A percentile compares a stretch with the other conserved stretches of the same genome.
Evolutionary conservation across 1,284 basidiomycete species (phyloP).

Genomic region (Microbotryomycetes sp.): DNA sequence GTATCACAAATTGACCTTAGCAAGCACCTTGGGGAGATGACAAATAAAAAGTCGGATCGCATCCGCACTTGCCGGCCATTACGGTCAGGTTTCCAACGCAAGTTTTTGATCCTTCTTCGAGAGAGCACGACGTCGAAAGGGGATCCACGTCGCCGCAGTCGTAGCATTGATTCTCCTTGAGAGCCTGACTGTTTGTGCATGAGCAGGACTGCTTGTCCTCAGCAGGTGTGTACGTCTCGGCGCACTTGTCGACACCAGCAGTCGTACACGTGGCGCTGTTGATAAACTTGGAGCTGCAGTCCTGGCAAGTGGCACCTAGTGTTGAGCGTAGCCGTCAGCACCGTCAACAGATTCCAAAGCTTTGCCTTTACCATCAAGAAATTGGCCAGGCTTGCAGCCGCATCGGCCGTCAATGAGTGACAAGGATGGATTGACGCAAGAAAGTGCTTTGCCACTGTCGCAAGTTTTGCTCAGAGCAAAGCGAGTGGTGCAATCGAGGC

Average conservation of each 20-base stretch:
- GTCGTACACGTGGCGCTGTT: neutral
- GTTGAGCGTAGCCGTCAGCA: neutral
- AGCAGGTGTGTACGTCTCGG: neutral
- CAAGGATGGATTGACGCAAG: neutral
- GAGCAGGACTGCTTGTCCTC: neutral
- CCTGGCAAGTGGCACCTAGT: neutral
- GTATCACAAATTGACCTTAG: no score
- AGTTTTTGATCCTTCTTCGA: neutral
- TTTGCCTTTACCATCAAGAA: neutral
- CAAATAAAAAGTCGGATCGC: no score
- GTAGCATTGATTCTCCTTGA: neutral
- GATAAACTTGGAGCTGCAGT: neutral
- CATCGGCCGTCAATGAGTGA: neutral
- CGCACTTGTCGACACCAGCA: neutral
- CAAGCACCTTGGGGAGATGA: no score
- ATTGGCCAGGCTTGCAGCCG: neutral
- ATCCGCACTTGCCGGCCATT: no score
- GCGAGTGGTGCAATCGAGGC: neutral
- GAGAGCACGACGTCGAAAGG: neutral
- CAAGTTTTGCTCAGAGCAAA: neutral
- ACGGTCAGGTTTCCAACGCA: no score
- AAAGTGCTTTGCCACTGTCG: neutral
- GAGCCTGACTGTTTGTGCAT: neutral
- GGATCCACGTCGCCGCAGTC: neutral
- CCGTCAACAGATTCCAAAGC: neutral